Conservation (phyloP, 2,329 filamentous ascomycete genomes). For the Exophiala xenobiotica region DNA sequence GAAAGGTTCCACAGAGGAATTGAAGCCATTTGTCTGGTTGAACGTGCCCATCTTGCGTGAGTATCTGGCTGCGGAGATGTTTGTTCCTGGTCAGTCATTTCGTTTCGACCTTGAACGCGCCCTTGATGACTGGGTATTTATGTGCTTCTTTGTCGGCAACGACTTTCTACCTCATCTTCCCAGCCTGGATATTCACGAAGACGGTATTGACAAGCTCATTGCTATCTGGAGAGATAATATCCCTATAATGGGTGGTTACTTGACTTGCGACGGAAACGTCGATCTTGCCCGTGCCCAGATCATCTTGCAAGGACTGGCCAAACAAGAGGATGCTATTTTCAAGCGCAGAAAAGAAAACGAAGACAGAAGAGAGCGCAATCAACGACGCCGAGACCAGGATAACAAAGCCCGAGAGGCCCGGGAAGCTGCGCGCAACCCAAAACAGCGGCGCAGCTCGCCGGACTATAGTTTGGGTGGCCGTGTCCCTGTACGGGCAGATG, state of each 20-base stretch:
- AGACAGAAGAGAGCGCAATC: conserved; percentile 75
- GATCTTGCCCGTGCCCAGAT: conserved; percentile 82
- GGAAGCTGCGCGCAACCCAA: conserved; percentile 36
- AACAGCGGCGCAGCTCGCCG: conserved; percentile 48
- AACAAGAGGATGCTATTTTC: conserved; percentile 93
- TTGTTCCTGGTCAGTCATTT: conserved; percentile 79
- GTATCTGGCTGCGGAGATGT: conserved; percentile 86
- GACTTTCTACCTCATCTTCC: conserved; percentile 97
- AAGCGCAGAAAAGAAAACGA: conserved; percentile 81
- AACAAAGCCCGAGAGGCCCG: conserved; percentile 53
- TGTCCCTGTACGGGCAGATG: conserved; percentile 22
- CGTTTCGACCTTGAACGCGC: conserved; percentile 90
- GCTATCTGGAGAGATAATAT: conserved; percentile 97
- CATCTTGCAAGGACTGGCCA: conserved; percentile 83
- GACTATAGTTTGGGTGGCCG: conserved; percentile 37
- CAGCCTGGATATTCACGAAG: conserved; percentile 94
- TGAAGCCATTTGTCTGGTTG: conserved; percentile 98
- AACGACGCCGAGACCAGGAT: conserved; percentile 74
- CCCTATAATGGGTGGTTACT: conserved; percentile 86
- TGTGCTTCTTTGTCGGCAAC: conserved; percentile 98
- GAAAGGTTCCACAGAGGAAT: conserved; percentile 66
- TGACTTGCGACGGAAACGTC: conserved; percentile 92
- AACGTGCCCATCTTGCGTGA: conserved; percentile 89
- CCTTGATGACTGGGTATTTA: conserved; percentile 97
- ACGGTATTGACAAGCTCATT: conserved; percentile 93